Evolutionary conservation across 306 rosid genomes (phyloP).

Genomic region (Prunus campanulata): DNA sequence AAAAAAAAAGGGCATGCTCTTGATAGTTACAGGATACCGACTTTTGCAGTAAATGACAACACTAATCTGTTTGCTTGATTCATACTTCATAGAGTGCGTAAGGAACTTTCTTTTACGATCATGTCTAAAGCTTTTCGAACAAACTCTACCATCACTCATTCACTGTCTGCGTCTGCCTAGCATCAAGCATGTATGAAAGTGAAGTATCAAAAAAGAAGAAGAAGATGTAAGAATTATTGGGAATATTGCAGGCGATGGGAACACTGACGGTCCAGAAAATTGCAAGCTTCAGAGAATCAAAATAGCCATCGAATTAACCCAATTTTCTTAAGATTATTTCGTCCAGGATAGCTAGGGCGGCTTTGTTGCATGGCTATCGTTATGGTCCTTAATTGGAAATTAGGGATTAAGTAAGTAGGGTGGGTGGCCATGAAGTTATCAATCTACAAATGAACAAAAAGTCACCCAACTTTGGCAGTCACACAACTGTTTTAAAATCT

Average conservation of each 20-base stretch:
- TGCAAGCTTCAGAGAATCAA: too few species aligned
- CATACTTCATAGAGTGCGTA: background rate
- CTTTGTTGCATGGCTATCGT: background rate
- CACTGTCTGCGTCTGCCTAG: background rate
- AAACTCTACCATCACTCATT: background rate
- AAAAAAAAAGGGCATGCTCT: too few species aligned
- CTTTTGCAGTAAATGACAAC: background rate
- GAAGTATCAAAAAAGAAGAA: background rate
- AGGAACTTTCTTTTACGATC: background rate
- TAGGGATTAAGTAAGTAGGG: background rate
- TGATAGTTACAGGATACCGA: too few species aligned
- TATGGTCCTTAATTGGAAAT: background rate
- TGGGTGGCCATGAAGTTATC: background rate
- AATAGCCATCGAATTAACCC: too few species aligned
- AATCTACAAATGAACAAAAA: background rate
- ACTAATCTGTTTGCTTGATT: background rate
- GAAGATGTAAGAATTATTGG: too few species aligned
- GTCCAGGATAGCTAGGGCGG: background rate
- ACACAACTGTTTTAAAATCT: background rate
- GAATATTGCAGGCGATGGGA: too few species aligned
- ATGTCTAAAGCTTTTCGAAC: background rate
- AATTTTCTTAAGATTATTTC: too few species aligned
- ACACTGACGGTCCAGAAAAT: too few species aligned
- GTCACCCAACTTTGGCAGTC: background rate
- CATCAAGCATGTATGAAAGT: background rate